phyloP scores from a whole-genome alignment of 768 basidiomycete genomes.

The Pleurotus pulmonarius region DNA sequence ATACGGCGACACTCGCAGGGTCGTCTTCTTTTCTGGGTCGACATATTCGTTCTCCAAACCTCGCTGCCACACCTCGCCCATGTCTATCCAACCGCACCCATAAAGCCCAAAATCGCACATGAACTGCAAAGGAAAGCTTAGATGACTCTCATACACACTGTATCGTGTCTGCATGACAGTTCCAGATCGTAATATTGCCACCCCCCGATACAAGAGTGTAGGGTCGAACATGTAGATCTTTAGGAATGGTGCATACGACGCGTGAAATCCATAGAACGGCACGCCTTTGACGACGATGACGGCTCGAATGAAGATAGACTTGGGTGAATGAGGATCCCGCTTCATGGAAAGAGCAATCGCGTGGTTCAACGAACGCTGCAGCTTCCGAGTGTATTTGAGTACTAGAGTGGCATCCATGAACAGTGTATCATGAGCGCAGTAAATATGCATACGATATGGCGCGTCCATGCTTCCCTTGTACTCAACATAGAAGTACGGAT shows the following conservation, averaged over 20 bases:
- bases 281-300: constrained; percentile 90
- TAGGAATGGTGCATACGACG: constrained; percentile 81
- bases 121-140: constrained; percentile 87
- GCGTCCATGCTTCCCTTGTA: constrained; percentile 69
- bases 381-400: constrained; percentile 60
- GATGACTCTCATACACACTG: constrained; percentile 84
- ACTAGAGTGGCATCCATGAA: constrained; percentile 41
- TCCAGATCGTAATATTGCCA: constrained; percentile 77
- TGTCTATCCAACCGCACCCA: constrained; percentile 87
- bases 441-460: constrained; percentile 44
- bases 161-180: constrained; percentile 79
- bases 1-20: constrained; percentile 52
- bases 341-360: constrained; percentile 82
- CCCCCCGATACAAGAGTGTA: constrained; percentile 58
- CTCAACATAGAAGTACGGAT: constrained; percentile 90
- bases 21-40: constrained; percentile 3
- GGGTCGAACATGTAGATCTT: constrained; percentile 82
- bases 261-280: constrained; percentile 93
- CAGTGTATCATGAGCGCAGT: not conserved
- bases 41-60: constrained; percentile 32
- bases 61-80: constrained; percentile 58
- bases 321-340: constrained; percentile 58
- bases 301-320: constrained; percentile 64
- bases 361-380: constrained; percentile 77
- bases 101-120: constrained; percentile 93